phyloP scores from a whole-genome alignment of 2,329 filamentous ascomycete genomes.

The Trichoderma lentiforme region DNA sequence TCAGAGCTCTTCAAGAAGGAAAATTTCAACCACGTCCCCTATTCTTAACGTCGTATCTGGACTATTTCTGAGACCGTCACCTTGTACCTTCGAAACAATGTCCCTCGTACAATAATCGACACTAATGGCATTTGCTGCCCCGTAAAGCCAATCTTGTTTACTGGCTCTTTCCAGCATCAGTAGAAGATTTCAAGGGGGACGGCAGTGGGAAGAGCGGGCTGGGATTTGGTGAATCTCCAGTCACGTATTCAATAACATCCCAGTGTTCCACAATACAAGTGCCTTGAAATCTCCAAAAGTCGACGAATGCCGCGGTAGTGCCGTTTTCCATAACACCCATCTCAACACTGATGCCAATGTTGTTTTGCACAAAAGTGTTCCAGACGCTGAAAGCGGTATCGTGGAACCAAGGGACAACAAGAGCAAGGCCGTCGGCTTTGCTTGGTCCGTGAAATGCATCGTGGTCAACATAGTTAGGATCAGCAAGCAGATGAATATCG shows the following conservation, averaged over 20 bases:
- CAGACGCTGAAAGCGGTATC: not conserved
- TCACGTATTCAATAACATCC: not conserved
- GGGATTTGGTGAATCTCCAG: not conserved
- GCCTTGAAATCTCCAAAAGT: not conserved
- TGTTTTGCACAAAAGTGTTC: not conserved
- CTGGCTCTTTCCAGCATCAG: not conserved
- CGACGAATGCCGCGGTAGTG: not conserved
- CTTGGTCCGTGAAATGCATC: not conserved
- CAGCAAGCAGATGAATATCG: not conserved
- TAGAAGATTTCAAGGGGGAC: not conserved
- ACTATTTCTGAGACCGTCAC: too few species aligned
- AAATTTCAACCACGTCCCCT: too few species aligned
- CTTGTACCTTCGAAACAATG: too few species aligned
- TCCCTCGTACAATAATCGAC: not conserved
- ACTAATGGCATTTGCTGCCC: accelerated
- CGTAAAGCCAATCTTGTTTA: not conserved
- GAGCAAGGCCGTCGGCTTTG: not conserved
- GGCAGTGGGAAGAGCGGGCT: not conserved
- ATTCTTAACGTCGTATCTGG: too few species aligned
- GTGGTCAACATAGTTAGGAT: not conserved
- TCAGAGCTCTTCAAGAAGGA: not conserved
- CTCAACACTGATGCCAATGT: not conserved
- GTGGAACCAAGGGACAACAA: not conserved
- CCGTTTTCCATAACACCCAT: not conserved
- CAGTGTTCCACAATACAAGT: not conserved